Percentiles rank a stretch among this genome's conserved stretches.
Conservation (phyloP, 148 eudicot genomes). For the Nyssa sinensis region DNA sequence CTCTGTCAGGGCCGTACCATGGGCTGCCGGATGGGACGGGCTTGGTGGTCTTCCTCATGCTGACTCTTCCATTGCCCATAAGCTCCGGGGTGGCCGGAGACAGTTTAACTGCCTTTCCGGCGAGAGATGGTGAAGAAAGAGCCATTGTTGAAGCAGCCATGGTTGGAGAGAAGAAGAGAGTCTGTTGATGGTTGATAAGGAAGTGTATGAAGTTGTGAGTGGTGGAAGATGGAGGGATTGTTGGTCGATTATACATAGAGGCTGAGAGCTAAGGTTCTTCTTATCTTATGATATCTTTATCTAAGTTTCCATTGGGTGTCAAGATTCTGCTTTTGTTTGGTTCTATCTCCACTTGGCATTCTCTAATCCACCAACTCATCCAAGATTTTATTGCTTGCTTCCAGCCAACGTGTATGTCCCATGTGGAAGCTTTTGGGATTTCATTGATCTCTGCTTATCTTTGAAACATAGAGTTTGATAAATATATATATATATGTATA, state of each 20-base stretch:
- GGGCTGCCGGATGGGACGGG: slow-evolving; percentile 31
- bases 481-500: too few relatives aligned
- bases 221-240: background rate
- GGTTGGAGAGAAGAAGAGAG: background rate
- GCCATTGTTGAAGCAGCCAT: slow-evolving; percentile 45
- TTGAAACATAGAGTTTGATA: too few relatives aligned
- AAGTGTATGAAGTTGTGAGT: background rate
- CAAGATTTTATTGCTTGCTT: too few relatives aligned
- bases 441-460: too few relatives aligned
- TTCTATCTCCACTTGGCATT: too few relatives aligned
- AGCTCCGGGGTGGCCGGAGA: slow-evolving; percentile 21
- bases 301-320: slow-evolving; percentile 17
- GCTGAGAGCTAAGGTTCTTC: background rate
- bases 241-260: background rate
- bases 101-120: slow-evolving; percentile 32
- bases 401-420: too few relatives aligned
- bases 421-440: too few relatives aligned
- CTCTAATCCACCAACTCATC: background rate
- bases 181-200: background rate
- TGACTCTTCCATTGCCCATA: slow-evolving; percentile 22
- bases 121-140: slow-evolving; percentile 33
- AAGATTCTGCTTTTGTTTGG: background rate
- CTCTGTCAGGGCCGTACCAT: slow-evolving; percentile 46
- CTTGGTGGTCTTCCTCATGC: slow-evolving; percentile 30
- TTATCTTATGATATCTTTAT: slow-evolving; percentile 16